phyloP scores from a whole-genome alignment of 306 rosid species.

The Cajanus cajan region DNA sequence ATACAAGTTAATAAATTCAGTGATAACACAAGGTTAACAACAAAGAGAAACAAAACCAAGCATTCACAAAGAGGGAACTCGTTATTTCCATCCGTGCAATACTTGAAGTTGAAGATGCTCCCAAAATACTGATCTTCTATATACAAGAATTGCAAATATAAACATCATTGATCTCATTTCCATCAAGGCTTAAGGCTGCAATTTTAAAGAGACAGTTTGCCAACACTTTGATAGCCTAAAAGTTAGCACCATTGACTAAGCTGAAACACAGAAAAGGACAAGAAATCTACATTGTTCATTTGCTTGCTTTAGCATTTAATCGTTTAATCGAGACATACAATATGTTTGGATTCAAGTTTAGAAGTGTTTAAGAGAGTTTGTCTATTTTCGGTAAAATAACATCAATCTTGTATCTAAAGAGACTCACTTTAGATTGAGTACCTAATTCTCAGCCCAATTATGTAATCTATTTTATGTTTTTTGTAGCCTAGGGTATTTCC shows the following conservation, averaged over 20 bases:
- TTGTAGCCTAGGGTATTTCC: too few relatives aligned
- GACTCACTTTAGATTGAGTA: neutral
- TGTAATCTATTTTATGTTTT: neutral
- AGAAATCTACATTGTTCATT: neutral
- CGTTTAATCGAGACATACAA: neutral
- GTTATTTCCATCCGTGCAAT: neutral
- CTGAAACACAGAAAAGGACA: neutral
- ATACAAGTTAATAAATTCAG: neutral
- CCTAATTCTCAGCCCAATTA: neutral
- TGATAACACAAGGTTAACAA: neutral
- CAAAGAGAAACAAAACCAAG: neutral
- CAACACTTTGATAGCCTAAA: neutral
- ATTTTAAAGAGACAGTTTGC: neutral
- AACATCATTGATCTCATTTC: too few relatives aligned
- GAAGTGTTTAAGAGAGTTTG: too few relatives aligned
- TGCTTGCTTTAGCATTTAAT: neutral
- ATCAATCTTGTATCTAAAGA: too few relatives aligned
- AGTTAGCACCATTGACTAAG: neutral
- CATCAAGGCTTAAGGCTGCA: neutral
- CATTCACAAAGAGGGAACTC: neutral
- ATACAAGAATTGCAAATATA: neutral
- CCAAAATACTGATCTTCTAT: neutral
- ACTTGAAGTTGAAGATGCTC: neutral
- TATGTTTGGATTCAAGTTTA: too few relatives aligned
- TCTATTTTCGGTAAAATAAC: too few relatives aligned